These are phyloP conservation scores for Dactylorhiza incarnata DNA, from an alignment of 106 monocot species.

Conservation along the genomic window DNA sequence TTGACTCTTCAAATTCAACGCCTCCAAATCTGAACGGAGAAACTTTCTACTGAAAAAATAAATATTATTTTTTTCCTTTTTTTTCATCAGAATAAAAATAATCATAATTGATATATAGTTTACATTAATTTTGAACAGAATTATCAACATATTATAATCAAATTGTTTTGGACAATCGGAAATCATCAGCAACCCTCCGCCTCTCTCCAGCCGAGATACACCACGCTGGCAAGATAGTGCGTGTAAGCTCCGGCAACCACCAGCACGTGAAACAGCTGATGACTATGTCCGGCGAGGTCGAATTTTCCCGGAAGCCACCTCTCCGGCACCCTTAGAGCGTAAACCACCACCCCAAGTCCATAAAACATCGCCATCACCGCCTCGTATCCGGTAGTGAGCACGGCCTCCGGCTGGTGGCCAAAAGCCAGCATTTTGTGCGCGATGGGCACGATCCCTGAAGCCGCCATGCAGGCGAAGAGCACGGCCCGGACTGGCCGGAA, in stretches of 20 bases:
- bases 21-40: too few species aligned
- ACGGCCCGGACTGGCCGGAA: conserved; percentile 14
- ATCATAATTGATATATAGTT: too few species aligned
- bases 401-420: conserved; percentile 20
- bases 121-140: too few species aligned
- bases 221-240: conserved; percentile 26
- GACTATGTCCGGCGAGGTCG: conserved; percentile 40
- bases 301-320: conserved; percentile 43
- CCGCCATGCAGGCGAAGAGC: conserved; percentile 36
- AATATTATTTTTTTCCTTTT: too few species aligned
- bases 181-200: conserved; percentile 15
- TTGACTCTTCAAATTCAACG: too few species aligned
- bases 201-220: conserved; percentile 34
- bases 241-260: conserved; percentile 40
- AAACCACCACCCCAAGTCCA: conserved; percentile 28
- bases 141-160: too few species aligned
- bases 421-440: conserved; percentile 30
- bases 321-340: conserved; percentile 33
- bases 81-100: too few species aligned
- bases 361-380: conserved; percentile 23
- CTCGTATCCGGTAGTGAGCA: conserved; percentile 26
- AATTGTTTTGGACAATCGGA: too few species aligned
- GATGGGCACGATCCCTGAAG: conserved; percentile 36
- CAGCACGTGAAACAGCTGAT: conserved; percentile 37
- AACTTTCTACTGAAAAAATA: too few species aligned